Evolutionary conservation across 768 basidiomycete species (phyloP), one percentile per base, ranked within the genome.

Genomic region (Suillus variegatus): DNA sequence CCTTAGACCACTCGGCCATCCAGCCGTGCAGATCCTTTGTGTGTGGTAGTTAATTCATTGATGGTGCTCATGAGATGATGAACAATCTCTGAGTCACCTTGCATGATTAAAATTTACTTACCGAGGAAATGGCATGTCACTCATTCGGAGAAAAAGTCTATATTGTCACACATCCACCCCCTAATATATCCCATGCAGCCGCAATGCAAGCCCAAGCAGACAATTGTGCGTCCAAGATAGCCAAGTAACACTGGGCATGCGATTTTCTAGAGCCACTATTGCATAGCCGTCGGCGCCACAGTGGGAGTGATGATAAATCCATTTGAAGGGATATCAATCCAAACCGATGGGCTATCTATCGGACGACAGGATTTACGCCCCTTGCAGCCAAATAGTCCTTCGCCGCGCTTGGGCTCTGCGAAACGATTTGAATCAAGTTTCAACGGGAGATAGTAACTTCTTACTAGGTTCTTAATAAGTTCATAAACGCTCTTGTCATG

Each of bases 401-500:
- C 12, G 90, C 91, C 6, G 86, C 83, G 64, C 89, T 85, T 2
- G 85, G 73, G 68, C 87, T 92, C 90, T 92, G 66, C 14, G 52
- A n/a, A 28, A 18, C 4, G 40, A 32, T 8, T 55, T 10, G 9
- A 44, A 38, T 28, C 10, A 60, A 18, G 20, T 54, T 3, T n/a
- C 12, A 36, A 44, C 2, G 38, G 41, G 12, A 41, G 7, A 32
- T 22, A 22, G 41, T 1, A 35, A 35, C n/a, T 25, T 69, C 82
- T 66, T 60, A 92, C 93, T 71, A 95, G 77, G 58, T 85, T 83
- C 73, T 91, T 92, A 68, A 94, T 86, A 36, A 93, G 79, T 56
- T 93, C 91, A 72, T 93, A 94, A n/a, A 94, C 86, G 66, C 87
- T 91, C 80, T 91, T 93, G 80, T 94, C 90, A 67, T 94, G 90